Evolutionary conservation across 2,329 filamentous ascomycete genomes (phyloP).

Genomic region (Ophiostoma ips): DNA sequence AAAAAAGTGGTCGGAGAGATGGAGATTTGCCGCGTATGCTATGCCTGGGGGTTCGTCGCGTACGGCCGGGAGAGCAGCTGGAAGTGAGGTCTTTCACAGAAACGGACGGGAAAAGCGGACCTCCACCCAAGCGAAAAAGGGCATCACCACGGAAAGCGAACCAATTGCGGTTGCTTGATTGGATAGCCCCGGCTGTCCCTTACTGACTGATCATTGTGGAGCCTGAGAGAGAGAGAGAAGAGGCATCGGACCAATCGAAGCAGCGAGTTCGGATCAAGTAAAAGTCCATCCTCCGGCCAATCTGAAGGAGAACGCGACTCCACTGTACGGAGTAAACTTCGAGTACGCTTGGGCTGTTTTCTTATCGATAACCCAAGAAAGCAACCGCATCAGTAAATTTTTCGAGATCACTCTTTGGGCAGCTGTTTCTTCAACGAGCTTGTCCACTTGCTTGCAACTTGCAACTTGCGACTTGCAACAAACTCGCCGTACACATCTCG

Average conservation of each 20-base stretch:
- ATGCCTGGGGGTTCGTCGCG: background rate
- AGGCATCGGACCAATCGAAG: background rate
- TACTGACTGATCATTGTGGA: background rate
- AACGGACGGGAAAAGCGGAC: slow-evolving; percentile 1
- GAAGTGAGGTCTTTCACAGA: slow-evolving; percentile 3
- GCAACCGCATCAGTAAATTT: slow-evolving; percentile 1
- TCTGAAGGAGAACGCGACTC: background rate
- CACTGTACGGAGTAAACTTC: background rate
- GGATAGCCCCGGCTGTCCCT: background rate
- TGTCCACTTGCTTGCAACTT: background rate
- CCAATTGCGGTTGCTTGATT: slow-evolving; percentile 1
- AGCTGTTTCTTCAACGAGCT: too few relatives aligned
- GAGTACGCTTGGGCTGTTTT: background rate
- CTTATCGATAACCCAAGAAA: slow-evolving; percentile 5
- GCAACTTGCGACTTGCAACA: background rate
- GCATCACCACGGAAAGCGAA: background rate
- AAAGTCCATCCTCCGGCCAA: background rate
- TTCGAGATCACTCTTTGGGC: background rate
- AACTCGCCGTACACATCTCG: background rate
- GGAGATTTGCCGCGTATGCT: background rate
- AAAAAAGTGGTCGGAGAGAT: background rate
- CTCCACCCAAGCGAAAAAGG: background rate
- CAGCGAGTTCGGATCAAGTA: background rate
- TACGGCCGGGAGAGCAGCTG: background rate
- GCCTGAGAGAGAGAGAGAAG: too few relatives aligned